Evolutionary conservation across 2,329 filamentous ascomycete genomes (phyloP), one percentile per base, ranked within the genome.

Genomic region (Epichloe brachyelytri): DNA sequence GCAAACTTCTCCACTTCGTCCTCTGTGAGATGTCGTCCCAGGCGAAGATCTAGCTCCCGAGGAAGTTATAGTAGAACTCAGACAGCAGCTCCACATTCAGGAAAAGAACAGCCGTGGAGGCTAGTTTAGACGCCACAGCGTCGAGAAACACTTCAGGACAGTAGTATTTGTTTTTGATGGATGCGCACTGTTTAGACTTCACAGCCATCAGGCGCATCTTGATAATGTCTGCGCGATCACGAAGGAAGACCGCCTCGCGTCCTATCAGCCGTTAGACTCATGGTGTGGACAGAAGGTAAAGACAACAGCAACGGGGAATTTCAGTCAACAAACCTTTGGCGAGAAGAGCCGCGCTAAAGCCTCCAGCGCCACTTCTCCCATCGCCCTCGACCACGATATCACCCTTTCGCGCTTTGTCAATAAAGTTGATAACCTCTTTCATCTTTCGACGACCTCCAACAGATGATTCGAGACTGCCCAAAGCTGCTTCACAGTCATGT

Each of bases 91-190:
- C 94, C 11, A 97, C 93, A 62, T 98, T 96, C 33, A 98, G 78
- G 75, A 98, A 98, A 0, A 98, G 80, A 8, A 98, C 93, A 2
- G 93, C 91, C 0, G 93, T 98, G 2, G 88, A 85, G 3, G 91
- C 94, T 46, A 98, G 79, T 69, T 97, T 97, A 58, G 90, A 88
- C 1, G 93, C 90, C 2, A 95, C 93, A 3, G 94, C 89, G 62
- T 98, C 90, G n/a, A 98, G 80, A 73, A 98, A 98, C 15, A 98
- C 80, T 65, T 98, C 93, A 0, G 93, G 93, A 63, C 93, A 98
- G 70, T 93, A 82, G 70, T 97, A 96, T 72, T 96, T 96, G 73
- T 95, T 95, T 62, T 85, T 84, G 58, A 84, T 76, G 57, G 73
- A 80, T 53, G 82, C 78, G 69, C 93, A 98, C 69, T 95, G 90